Evolutionary conservation across 1,139 yeast species (phyloP), one percentile per base, ranked within the genome.

Genomic region (Hyphopichia khmerensis): DNA sequence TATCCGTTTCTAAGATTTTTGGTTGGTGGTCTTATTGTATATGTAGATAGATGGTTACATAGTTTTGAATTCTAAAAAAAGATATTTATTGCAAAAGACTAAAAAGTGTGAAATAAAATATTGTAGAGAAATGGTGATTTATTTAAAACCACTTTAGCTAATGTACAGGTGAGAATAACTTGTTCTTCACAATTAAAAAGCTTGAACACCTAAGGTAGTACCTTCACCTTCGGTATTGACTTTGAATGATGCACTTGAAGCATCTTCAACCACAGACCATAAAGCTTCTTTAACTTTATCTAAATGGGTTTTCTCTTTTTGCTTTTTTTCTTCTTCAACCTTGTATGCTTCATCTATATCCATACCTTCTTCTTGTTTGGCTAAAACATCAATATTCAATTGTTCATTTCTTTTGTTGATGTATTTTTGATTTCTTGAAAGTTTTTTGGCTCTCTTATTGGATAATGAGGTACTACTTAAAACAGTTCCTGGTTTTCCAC

Each of bases 191-290:
- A 11, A 35, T 49, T 65, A 72, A 53, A 70, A 73, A 23, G 76
- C 67, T 56, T 85, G 88, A 32, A 84, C 82, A 32, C 97, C 97
- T 47, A 90, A 68, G 3, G 95, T 86, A 31, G 96, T 90, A 43
- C 96, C 96, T 53, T 82, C 80, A 26, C 86, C 86, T 32, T 70
- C 66, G 13, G 75, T 57, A 39, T 68, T 64, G 33, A 76, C 64
- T 24, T 67, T 62, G 43, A 82, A 69, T 10, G 75, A 75, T 36
- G 71, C 71, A 30, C 56, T 50, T 27, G 56, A 58, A 33, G 69
- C 65, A 56, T 76, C 84, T 43, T 82, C 89, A 42, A 84, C 74
- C 24, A 82, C 84, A 11, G 78, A 71, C 83, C 93, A 84, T 39
- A 86, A 74, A 7, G 87, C 86, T 35, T 77, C 75, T 65, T 83